phyloP scores from a whole-genome alignment of 2,329 filamentous ascomycete species.

The Neonectria coccinea region DNA sequence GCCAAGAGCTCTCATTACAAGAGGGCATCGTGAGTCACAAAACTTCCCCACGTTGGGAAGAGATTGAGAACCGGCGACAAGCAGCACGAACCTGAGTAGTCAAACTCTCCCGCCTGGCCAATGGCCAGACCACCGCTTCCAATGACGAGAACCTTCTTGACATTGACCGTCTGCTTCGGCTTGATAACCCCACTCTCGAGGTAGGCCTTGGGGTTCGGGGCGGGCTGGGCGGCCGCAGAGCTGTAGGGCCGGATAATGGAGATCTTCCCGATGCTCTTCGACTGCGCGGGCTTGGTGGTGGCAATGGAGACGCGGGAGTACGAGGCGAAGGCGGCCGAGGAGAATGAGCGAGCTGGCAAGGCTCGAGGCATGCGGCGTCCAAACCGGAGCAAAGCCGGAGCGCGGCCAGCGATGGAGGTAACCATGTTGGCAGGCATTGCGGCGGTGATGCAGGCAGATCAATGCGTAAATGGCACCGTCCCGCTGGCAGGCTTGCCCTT shows the following conservation, averaged over 20 bases:
- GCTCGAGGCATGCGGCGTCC: constrained; percentile 62
- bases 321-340: constrained; percentile 51
- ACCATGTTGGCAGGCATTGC: constrained; percentile 56
- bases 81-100: constrained; percentile 86
- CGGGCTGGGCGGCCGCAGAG: constrained; percentile 68
- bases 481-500: constrained; percentile 51
- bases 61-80: constrained; percentile 14
- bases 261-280: constrained; percentile 62
- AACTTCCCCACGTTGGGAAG: constrained; percentile 11
- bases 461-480: constrained; percentile 53
- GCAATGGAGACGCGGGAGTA: constrained; percentile 42
- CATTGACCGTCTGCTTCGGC: constrained; percentile 81
- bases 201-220: constrained; percentile 87
- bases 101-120: constrained; percentile 97
- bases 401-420: constrained; percentile 64
- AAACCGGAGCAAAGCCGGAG: constrained; percentile 68
- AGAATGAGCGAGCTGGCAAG: constrained; percentile 59
- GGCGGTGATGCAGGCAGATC: constrained; percentile 48
- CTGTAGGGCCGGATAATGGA: constrained; percentile 58
- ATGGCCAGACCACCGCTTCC: constrained; percentile 95
- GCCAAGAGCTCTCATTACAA: constrained; percentile 29
- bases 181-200: constrained; percentile 89
- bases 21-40: constrained; percentile 32
- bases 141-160: constrained; percentile 98
- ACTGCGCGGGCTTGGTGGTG: constrained; percentile 46